phyloP scores from a whole-genome alignment of 768 basidiomycete species.

The Hypsizygus marmoreus region DNA sequence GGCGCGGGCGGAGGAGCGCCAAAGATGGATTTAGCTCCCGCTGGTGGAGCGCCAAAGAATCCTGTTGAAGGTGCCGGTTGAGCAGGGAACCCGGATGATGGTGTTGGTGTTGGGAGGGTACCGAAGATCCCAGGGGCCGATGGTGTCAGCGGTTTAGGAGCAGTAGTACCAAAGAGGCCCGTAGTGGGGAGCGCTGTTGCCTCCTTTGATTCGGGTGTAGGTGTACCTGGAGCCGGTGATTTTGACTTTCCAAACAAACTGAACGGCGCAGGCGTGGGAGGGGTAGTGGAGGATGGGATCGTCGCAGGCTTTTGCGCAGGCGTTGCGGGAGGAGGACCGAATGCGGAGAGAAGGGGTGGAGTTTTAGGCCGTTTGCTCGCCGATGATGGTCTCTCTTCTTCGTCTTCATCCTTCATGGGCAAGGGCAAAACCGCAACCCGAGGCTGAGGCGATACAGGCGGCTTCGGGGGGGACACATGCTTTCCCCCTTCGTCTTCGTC shows the following conservation, averaged over 20 bases:
- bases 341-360: conserved; percentile 45
- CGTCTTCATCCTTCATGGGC: conserved; percentile 26
- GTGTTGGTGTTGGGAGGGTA: background rate
- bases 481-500: conserved; percentile 47
- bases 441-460: conserved; percentile 41
- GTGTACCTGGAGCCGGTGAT: background rate
- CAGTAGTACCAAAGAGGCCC: background rate
- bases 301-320: background rate
- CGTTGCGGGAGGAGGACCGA: conserved; percentile 15
- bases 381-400: conserved; percentile 22
- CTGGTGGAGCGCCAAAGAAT: conserved; percentile 1
- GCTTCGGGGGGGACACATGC: conserved; percentile 23
- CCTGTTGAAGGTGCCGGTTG: conserved; percentile 2
- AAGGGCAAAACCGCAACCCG: conserved; percentile 33
- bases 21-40: no score
- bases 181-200: background rate
- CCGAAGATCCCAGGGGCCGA: no score
- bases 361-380: conserved; percentile 45
- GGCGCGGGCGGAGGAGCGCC: background rate
- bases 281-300: background rate
- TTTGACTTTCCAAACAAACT: conserved; percentile 6
- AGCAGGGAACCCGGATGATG: background rate
- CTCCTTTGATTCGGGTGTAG: background rate
- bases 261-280: conserved; percentile 5
- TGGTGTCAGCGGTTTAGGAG: background rate